Base-by-base conservation (phyloP, 2,329 filamentous ascomycete genomes). In the Eurotiales sp. region DNA sequence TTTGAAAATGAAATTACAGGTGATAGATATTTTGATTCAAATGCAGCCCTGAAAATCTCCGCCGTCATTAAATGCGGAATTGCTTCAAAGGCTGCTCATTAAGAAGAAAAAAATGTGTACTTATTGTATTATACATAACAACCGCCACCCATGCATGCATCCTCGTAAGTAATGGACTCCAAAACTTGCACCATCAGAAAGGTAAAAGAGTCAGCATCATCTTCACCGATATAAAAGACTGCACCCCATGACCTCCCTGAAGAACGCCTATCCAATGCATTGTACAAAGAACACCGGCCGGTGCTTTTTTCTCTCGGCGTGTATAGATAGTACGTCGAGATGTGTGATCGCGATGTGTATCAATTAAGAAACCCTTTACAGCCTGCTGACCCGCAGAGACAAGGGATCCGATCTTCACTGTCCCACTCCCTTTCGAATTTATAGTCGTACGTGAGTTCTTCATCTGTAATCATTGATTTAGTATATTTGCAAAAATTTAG, bases 281-380 rank as follows among this genome's bases (percentile, higher is more conserved):
- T 34, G 29, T 37, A 40, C 34, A n/a, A 43, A 43, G 22, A 37
- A 17, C 27, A 8, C 14, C 11, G 15, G 40, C 25, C 30, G 23
- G n/a, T 30, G 32, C 45, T 41, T 44, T n/a, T n/a, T n/a, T n/a
- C n/a, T n/a, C n/a, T n/a, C n/a, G n/a, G n/a, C n/a, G n/a, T n/a
- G n/a, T n/a, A n/a, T n/a, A n/a, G n/a, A 25, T 25, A 42, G 21
- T 44, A 42, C 45, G 17, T 19, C 19, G 40, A 34, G 29, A 44
- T 29, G 41, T 45, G 40, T 30, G 27, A 25, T 23, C 36, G 30
- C 11, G 11, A 30, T 21, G 48, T 6, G 27, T 43, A 58, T 82
- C 79, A 99, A 74, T 99, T 99, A 73, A 99, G 88, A 77, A 97
- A 99, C 57, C 93, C 93, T 78, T 99, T 99, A 78, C 93, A 99